phyloP scores from a whole-genome alignment of 1,139 yeast species.

The Saccharomyces hybrid region DNA sequence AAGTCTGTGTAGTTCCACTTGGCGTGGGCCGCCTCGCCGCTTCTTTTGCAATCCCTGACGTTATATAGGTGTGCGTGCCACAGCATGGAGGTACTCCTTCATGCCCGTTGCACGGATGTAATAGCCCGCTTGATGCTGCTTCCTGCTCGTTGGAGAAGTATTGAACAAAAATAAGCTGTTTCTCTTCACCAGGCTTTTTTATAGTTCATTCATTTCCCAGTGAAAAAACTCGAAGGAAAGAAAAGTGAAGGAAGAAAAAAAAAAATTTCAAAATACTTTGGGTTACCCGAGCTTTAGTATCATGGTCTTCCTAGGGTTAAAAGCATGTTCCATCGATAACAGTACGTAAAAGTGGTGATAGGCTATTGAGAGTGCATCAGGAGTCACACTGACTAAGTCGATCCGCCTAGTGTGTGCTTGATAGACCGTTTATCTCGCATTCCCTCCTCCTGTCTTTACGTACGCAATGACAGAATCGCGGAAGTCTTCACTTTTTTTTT shows the following conservation, averaged over 20 bases:
- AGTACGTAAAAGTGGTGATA: background rate
- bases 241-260: too few species aligned
- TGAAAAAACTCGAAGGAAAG: too few species aligned
- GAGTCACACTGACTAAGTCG: background rate
- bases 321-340: too few species aligned
- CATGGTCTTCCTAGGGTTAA: too few species aligned
- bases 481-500: background rate
- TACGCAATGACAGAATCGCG: background rate
- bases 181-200: background rate
- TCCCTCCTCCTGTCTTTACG: background rate
- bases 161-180: background rate
- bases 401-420: background rate
- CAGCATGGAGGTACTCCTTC: background rate
- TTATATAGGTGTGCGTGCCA: background rate
- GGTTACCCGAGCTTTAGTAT: too few species aligned
- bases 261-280: too few species aligned
- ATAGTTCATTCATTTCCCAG: too few species aligned
- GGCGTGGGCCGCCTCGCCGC: background rate
- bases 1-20: conserved; percentile 1
- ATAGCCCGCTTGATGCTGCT: background rate
- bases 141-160: background rate
- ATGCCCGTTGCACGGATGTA: background rate
- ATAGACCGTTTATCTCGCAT: background rate
- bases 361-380: background rate
- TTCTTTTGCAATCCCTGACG: background rate